phyloP scores from a whole-genome alignment of 75 land plant species.

The Cryptomeria japonica region DNA sequence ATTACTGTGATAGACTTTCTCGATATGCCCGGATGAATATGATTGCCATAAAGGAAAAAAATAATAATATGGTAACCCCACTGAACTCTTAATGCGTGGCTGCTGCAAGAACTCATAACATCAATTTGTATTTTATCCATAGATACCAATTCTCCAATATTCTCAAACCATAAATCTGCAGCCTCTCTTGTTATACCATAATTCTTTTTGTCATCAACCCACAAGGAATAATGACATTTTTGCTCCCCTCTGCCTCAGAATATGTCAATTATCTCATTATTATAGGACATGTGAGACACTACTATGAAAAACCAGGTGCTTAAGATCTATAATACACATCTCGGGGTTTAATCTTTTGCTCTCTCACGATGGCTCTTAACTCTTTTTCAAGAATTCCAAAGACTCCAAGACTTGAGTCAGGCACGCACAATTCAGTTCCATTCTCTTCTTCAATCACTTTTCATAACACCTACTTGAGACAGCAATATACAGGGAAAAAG shows the following conservation, averaged over 20 bases:
- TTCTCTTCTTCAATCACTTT: background rate
- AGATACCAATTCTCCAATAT: background rate
- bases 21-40: too few relatives aligned
- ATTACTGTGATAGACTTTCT: too few relatives aligned
- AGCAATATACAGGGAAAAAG: background rate
- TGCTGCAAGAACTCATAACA: background rate
- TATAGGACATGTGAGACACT: background rate
- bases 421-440: background rate
- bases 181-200: background rate
- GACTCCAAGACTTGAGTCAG: background rate
- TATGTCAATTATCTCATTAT: background rate
- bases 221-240: background rate
- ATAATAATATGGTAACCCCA: background rate
- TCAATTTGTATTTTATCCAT: background rate
- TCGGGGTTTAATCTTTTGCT: background rate
- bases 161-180: background rate
- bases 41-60: too few relatives aligned
- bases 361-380: background rate
- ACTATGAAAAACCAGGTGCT: background rate
- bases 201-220: background rate
- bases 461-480: background rate
- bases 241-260: background rate
- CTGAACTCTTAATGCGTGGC: background rate
- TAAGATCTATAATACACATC: background rate
- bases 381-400: conserved; percentile 2